These are phyloP conservation scores for Herpotrichia juniperi DNA, from an alignment of 2,329 filamentous ascomycete species.

Conservation along the genomic window DNA sequence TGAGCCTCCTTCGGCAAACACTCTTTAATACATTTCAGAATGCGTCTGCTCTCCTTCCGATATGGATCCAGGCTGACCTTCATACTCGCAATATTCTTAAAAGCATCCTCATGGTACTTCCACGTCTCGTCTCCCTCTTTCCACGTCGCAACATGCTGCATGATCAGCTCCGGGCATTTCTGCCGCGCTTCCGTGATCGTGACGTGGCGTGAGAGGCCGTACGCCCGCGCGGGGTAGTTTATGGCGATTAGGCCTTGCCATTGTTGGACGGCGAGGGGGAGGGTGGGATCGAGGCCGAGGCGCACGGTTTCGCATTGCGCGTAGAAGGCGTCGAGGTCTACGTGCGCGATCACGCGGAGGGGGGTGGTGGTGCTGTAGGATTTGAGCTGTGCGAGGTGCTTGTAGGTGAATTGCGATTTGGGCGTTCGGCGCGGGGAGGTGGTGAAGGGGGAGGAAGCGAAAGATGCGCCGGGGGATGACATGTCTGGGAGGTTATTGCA, in stretches of 20 bases:
- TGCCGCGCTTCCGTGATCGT: constrained; percentile 82
- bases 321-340: constrained; percentile 98
- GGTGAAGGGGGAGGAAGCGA: constrained; percentile 53
- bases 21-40: constrained; percentile 79
- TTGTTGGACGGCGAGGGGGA: constrained; percentile 16
- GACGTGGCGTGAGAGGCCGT: constrained; percentile 80
- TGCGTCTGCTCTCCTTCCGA: constrained; percentile 80
- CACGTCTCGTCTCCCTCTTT: constrained; percentile 89
- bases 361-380: constrained; percentile 75
- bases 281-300: constrained; percentile 60
- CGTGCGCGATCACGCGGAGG: constrained; percentile 84
- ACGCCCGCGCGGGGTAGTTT: constrained; percentile 88
- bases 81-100: constrained; percentile 79
- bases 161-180: constrained; percentile 80
- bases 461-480: constrained; percentile 57
- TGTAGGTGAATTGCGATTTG: constrained; percentile 81
- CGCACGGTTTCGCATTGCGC: constrained; percentile 92
- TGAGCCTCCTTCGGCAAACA: constrained; percentile 69
- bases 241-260: constrained; percentile 95
- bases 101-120: constrained; percentile 86
- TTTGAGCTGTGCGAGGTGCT: constrained; percentile 78
- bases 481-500: constrained; percentile 27
- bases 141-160: constrained; percentile 95
- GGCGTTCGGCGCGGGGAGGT: constrained; percentile 40
- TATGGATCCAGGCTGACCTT: constrained; percentile 97